Conservation (phyloP, 2,329 filamentous ascomycete genomes). For the Penicillium corylophilum region DNA sequence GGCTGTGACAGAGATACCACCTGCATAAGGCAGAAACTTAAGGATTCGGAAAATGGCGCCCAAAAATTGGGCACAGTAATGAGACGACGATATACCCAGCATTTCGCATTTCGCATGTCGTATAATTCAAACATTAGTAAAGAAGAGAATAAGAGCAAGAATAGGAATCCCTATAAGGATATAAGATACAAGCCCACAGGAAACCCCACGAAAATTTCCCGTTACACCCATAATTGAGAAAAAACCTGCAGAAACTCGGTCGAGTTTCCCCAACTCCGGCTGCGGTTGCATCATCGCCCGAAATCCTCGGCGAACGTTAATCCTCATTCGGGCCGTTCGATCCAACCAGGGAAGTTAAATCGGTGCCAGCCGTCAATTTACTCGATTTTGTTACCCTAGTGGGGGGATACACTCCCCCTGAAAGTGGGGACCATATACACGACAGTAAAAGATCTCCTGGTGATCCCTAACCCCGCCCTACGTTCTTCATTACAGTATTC, state of each 20-base stretch:
- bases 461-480: neutral
- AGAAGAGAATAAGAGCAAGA: neutral
- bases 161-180: neutral
- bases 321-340: neutral
- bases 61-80: neutral
- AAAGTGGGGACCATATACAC: no score
- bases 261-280: slow-evolving; percentile 13
- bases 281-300: slow-evolving; percentile 10
- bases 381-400: no score
- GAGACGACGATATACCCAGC: neutral
- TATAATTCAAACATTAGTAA: neutral
- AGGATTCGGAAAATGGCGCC: neutral
- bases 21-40: neutral
- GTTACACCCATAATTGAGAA: neutral
- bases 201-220: neutral
- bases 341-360: neutral
- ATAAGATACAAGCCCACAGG: neutral
- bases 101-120: neutral
- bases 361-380: no score
- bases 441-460: neutral
- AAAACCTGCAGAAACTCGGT: slow-evolving; percentile 12
- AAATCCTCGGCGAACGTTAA: neutral
- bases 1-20: neutral
- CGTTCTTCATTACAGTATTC: neutral
- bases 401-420: no score